These are phyloP conservation scores for Beverwykella pulmonaria DNA, from an alignment of 495 filamentous ascomycete genomes.

Conservation along the genomic window DNA sequence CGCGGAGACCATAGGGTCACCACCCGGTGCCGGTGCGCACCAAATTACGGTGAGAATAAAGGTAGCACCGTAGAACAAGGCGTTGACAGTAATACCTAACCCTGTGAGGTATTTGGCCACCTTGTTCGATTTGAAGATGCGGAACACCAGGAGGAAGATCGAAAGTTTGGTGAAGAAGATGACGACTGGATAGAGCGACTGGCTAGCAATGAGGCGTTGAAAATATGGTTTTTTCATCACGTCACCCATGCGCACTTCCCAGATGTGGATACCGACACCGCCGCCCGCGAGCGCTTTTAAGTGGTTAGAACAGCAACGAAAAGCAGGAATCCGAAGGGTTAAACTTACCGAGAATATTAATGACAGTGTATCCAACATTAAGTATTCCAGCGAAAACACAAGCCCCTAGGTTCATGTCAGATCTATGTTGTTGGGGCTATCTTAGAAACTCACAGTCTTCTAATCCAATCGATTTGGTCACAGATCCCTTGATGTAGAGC, in stretches of 20 bases:
- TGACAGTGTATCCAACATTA: conserved; percentile 4
- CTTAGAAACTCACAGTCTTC: conserved; percentile 17
- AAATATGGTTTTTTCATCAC: conserved; percentile 10
- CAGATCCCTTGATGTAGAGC: background rate
- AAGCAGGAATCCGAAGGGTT: background rate
- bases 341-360: conserved; percentile 5
- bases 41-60: conserved; percentile 13
- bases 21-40: conserved; percentile 7
- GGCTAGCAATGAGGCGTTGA: background rate
- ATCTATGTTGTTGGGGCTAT: no score
- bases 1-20: conserved; percentile 10
- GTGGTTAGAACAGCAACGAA: background rate
- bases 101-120: background rate
- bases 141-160: conserved; percentile 3
- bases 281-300: background rate
- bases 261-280: background rate
- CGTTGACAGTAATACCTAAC: conserved; percentile 6
- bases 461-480: conserved; percentile 1
- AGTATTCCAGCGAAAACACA: conserved; percentile 8
- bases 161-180: conserved; percentile 16
- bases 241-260: background rate
- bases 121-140: conserved; percentile 8
- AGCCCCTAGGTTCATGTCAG: background rate
- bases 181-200: conserved; percentile 3
- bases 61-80: conserved; percentile 6